Evolutionary conservation across 2,329 filamentous ascomycete species (phyloP), one percentile per base, ranked within the genome.

Genomic region (Sclerotinia glacialis): DNA sequence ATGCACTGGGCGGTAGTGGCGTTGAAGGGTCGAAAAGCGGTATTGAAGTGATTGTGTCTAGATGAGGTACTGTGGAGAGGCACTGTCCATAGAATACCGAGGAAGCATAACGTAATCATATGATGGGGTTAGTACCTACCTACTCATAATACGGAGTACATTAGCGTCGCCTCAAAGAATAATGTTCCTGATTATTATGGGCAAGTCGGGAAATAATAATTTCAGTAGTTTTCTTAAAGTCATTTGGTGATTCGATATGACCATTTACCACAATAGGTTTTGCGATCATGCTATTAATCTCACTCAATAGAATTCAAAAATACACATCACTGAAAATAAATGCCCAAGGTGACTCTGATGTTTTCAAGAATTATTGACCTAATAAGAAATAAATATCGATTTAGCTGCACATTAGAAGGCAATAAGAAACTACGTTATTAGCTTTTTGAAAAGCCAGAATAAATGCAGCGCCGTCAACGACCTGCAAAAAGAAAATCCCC

Each of bases 361-460:
- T 64, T 37, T 52, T 54, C 58, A 63, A 37, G 42, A 64, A 63
- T 62, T 44, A 66, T 66, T 65, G 56, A 66, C 49, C 37, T 67
- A 50, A 46, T 50, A 50, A 70, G 69, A 76, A 71, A 67, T 58
- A 65, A 65, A 69, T 73, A 74, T 70, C 71, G 71, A 70, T 71
- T 71, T 70, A 71, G 67, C 70, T 74, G 70, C 72, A 72, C 71
- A 76, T 76, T 76, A 76, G 74, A 76, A 76, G 69, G 70, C 73
- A 72, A 72, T 76, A 75, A 75, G 72, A 72, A 76, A 75, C 74
- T 69, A 73, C 71, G 68, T 71, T 65, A 73, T 72, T 71, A 74
- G 73, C 74, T 76, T 73, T 74, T 61, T 75, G 66, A 70, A 65
- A 72, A 64, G 73, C 74, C 70, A 75, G 69, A 72, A 74, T 64